A percentile compares a stretch with the other conserved stretches of the same genome.
phyloP scores from a whole-genome alignment of 2,329 filamentous ascomycete species.

The Bipolaris oryzae region DNA sequence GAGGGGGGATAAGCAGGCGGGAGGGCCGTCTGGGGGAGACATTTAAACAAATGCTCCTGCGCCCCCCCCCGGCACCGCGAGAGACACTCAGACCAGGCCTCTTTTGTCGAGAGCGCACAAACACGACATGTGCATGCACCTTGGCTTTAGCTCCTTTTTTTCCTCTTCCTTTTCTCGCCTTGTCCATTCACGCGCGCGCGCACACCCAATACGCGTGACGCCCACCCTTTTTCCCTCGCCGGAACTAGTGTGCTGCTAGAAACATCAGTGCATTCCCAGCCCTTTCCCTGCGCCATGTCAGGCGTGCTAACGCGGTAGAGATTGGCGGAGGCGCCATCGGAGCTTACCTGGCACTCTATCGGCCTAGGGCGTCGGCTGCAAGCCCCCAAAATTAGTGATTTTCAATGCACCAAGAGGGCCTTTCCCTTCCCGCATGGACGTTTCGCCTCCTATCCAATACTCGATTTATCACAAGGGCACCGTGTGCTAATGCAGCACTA shows the following conservation, averaged over 20 bases:
- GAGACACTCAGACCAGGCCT: not conserved
- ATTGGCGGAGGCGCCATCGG: not conserved
- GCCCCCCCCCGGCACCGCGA: not conserved
- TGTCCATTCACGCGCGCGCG: not conserved
- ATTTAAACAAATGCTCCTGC: not conserved
- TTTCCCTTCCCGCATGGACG: not conserved
- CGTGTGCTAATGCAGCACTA: not conserved
- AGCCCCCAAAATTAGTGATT: constrained; percentile 4
- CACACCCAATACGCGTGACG: not conserved
- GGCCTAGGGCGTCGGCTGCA: not conserved
- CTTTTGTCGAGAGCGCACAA: not conserved
- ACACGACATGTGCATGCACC: not conserved
- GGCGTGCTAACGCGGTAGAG: not conserved
- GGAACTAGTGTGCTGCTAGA: not conserved
- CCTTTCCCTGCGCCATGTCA: not conserved
- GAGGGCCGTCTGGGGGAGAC: not conserved
- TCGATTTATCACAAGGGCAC: not conserved
- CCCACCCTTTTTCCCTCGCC: not conserved
- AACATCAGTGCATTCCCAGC: not conserved
- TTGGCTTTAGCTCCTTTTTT: not conserved
- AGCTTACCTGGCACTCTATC: too few relatives aligned
- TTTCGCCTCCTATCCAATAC: constrained; percentile 3
- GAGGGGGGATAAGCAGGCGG: not conserved
- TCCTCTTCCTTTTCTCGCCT: not conserved
- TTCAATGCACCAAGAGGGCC: constrained; percentile 1